Conservation (phyloP, 169 alveolate genomes). For the Amoebophrya sp. region DNA sequence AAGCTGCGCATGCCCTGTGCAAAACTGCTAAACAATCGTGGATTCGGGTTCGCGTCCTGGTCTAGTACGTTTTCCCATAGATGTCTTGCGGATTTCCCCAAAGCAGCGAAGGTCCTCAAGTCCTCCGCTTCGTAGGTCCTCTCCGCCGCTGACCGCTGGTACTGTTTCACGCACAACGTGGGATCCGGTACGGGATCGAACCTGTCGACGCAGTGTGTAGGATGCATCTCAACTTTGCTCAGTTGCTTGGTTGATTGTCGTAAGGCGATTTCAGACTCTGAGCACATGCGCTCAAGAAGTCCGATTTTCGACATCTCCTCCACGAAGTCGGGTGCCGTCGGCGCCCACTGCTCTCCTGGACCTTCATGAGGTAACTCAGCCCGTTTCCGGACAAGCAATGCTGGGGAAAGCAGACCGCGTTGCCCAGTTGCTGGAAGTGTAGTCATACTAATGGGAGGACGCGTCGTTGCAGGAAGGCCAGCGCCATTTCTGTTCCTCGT, state of each 20-base stretch:
- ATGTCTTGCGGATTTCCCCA: neutral
- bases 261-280: neutral
- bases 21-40: neutral
- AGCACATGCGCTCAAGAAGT: neutral
- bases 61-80: neutral
- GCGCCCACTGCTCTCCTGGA: neutral
- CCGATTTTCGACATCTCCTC: neutral
- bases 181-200: neutral
- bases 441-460: too few relatives aligned
- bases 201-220: neutral
- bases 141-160: conserved; percentile 17
- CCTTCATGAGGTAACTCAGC: too few relatives aligned
- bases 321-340: neutral
- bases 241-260: neutral
- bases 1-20: neutral
- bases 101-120: neutral
- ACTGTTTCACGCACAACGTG: neutral
- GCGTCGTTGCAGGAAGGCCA: too few relatives aligned
- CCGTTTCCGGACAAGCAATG: too few relatives aligned
- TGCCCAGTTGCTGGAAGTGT: too few relatives aligned
- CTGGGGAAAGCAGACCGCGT: too few relatives aligned
- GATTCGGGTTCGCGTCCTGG: neutral
- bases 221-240: neutral
- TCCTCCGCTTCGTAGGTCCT: conserved; percentile 5
- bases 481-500: too few relatives aligned